Base-by-base conservation (phyloP, 1,284 basidiomycete species). In the Ganoderma resinaceum region DNA sequence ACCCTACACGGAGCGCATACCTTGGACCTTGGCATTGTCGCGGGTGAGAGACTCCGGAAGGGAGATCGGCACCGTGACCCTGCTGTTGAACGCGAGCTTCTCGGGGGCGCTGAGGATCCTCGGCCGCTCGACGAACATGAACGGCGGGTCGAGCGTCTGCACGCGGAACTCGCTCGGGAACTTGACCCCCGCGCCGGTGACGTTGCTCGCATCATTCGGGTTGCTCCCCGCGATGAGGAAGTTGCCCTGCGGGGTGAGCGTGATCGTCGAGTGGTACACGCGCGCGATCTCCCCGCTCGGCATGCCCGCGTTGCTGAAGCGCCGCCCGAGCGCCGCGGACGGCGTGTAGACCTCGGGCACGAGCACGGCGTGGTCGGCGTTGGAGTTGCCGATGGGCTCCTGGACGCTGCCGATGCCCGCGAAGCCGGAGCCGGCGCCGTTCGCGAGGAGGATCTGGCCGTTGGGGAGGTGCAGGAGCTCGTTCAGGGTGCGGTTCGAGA, bases 311-410 rank as follows among this genome's bases (percentile, higher is more conserved):
- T 80, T 82, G 61, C 81, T 80, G 75, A 89, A 83, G 37, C 88
- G 82, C 66, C 77, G 72, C 26, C 87, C 87, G 3, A 80, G 67
- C 1, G 82, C 83, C 23, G 81, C 81, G 49, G 67, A 66, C 0
- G 87, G 87, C 33, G 85, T 84, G 76, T 88, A 90, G 3, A 90
- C 69, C 16, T 84, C 80, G 4, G 88, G 87, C 14, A 80, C 80
- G 72, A 85, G 78, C 66, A 76, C 77, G 9, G 80, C 76, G 72
- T 84, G 80, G 69, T 87, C 85, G 1, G 86, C 82, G 74, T 90
- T 85, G 12, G 83, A 85, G 49, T 78, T 75, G 7, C 82, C 82
- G 49, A 76, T 63, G 14, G 74, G 62, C 68, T 76, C 72, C 16
- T 20, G 40, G 26, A 75, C 74, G 20, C 46, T n/a, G n/a, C 76